Evolutionary conservation across 345 rosid species (phyloP).

Genomic region (rapeseed (Brassica napus)): DNA sequence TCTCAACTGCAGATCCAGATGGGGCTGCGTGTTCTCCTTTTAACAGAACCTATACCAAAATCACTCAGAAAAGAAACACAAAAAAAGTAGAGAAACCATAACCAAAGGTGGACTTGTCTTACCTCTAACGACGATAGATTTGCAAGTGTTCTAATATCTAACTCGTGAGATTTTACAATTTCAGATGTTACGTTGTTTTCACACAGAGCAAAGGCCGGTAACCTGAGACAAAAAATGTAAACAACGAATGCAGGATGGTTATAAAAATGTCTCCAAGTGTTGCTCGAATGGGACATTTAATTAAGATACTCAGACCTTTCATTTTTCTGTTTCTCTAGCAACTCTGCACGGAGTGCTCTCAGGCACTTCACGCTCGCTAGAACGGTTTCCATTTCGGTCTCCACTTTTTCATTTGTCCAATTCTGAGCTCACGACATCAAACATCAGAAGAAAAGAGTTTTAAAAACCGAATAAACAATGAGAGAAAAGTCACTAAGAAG

Average conservation of each 20-base stretch:
- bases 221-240: slow-evolving; percentile 45
- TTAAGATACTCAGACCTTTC: slow-evolving; percentile 55
- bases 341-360: slow-evolving; percentile 74
- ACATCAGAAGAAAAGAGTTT: slow-evolving; percentile 8
- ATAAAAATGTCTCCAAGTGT: neutral
- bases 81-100: neutral
- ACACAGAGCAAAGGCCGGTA: slow-evolving; percentile 85
- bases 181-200: slow-evolving; percentile 59
- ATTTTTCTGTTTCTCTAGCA: slow-evolving; percentile 72
- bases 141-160: slow-evolving; percentile 66
- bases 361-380: slow-evolving; percentile 68
- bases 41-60: slow-evolving; percentile 55
- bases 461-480: slow-evolving; percentile 18
- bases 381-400: slow-evolving; percentile 75
- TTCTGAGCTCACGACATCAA: slow-evolving; percentile 40
- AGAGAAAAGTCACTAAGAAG: neutral
- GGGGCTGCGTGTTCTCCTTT: slow-evolving; percentile 72
- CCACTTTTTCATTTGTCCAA: slow-evolving; percentile 70
- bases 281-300: neutral
- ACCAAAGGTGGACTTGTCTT: neutral
- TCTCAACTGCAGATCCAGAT: slow-evolving; percentile 71
- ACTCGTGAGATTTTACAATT: slow-evolving; percentile 53
- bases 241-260: neutral
- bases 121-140: slow-evolving; percentile 45
- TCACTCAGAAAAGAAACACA: neutral